Conservation (phyloP, 352 stramenopile genomes). For the Poterioochromonas sp. region DNA sequence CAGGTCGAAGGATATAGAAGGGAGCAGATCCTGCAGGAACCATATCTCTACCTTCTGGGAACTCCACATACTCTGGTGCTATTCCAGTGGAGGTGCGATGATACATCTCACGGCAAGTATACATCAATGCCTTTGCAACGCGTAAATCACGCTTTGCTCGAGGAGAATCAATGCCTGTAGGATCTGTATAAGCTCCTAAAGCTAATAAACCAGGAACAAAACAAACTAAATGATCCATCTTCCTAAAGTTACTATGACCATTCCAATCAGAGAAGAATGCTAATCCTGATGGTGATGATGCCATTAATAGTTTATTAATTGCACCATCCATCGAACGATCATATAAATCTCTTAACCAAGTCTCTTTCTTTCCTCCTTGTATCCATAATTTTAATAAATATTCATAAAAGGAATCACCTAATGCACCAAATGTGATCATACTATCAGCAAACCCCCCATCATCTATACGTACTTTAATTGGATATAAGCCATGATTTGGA, state of each 20-base stretch:
- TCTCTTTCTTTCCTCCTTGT: slow-evolving; percentile 75
- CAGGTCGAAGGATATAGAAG: slow-evolving; percentile 85
- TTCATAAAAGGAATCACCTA: slow-evolving; percentile 94
- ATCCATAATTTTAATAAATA: slow-evolving; percentile 95
- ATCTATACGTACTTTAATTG: slow-evolving; percentile 59
- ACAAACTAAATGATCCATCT: slow-evolving; percentile 93
- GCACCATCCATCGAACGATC: slow-evolving; percentile 83
- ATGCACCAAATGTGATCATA: slow-evolving; percentile 78
- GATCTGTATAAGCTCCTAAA: slow-evolving; percentile 71
- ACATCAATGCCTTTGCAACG: slow-evolving; percentile 70
- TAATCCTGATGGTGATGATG: slow-evolving; percentile 52
- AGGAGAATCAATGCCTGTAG: slow-evolving; percentile 48
- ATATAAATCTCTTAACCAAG: slow-evolving; percentile 70
- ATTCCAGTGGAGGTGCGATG: slow-evolving; percentile 75
- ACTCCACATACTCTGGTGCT: slow-evolving; percentile 79
- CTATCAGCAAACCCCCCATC: slow-evolving; percentile 44
- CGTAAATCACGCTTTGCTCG: slow-evolving; percentile 61
- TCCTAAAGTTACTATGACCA: slow-evolving; percentile 51
- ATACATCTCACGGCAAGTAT: slow-evolving; percentile 90
- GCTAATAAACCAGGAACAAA: slow-evolving; percentile 85
- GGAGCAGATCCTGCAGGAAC: slow-evolving; percentile 44
- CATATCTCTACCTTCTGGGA: slow-evolving; percentile 46
- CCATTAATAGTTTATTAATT: slow-evolving; percentile 70
- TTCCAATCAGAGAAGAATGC: slow-evolving; percentile 55
- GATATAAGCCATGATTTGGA: slow-evolving; percentile 68